Evolutionary conservation across 164 flowering plant genomes (phyloP), one percentile per base, ranked within the genome.

Genomic region (Berberis vulgaris): DNA sequence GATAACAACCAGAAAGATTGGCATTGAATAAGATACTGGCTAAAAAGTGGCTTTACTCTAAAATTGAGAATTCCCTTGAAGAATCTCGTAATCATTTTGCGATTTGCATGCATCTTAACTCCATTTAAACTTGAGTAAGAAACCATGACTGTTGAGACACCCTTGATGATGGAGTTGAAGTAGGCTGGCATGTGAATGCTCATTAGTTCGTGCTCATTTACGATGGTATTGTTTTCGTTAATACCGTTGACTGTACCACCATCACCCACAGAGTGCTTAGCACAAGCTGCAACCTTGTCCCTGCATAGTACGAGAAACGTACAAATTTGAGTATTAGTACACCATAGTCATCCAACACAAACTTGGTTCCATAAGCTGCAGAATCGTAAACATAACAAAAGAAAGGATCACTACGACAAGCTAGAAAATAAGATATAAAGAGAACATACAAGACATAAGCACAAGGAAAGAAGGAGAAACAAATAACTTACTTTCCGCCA

Each of bases 261-360:
- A 65, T 81, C 85, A 58, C 85, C 83, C 10, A 81, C 77, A 64
- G 56, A 81, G 61, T 79, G 85, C 63, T 81, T 81, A 39, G 85
- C 85, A 57, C 80, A 79, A 38, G 77, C 83, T 7, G 76, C 76
- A 50, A 81, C 73, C 44, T 79, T 79, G 11, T 61, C 61, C 50
- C 82, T 81, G 58, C 7, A 65, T 43, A 53, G 10, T 41, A 65
- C 52, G 44, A 53, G 43, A 43, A 63, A 1, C 26, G 26, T 26
- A 26, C 26, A 26, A 26, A 26, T 26, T 26, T 26, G 26, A 26
- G 26, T 26, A 26, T 26, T 26, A 26, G 26, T 26, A 26, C 26
- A 26, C 26, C 26, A 26, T 26, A 26, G 26, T 26, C 26, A 26
- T 26, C 0, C 26, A 26, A 26, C 26, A 26, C 26, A 26, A 26